Evolutionary conservation across 345 rosid species (phyloP).

Genomic region (Rubroshorea leprosula): DNA sequence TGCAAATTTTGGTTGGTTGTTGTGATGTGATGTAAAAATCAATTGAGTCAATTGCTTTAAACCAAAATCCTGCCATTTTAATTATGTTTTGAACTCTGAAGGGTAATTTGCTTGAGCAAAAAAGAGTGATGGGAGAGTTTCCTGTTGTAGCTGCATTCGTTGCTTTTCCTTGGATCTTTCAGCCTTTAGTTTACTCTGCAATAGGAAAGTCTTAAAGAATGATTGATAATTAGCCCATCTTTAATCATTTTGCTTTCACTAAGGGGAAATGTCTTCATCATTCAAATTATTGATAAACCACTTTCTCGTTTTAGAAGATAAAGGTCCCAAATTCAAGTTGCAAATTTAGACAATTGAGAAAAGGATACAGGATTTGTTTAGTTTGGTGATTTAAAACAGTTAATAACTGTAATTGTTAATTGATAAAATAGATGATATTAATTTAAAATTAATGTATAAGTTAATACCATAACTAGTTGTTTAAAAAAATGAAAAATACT

Average conservation of each 20-base stretch:
- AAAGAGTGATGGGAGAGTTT: too few relatives aligned
- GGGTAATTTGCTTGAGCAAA: too few relatives aligned
- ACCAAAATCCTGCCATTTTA: too few relatives aligned
- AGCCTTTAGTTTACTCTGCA: not conserved
- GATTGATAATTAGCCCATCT: not conserved
- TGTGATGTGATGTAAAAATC: not conserved
- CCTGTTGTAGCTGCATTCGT: not conserved
- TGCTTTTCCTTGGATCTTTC: not conserved
- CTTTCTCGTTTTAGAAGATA: not conserved
- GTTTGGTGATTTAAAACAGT: too few relatives aligned
- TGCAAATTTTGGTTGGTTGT: not conserved
- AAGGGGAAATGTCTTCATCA: not conserved
- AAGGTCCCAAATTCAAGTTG: not conserved
- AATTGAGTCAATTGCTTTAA: not conserved
- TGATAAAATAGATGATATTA: too few relatives aligned
- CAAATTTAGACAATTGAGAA: too few relatives aligned
- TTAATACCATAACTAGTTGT: too few relatives aligned
- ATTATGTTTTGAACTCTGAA: too few relatives aligned
- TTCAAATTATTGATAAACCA: not conserved
- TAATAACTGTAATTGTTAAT: too few relatives aligned
- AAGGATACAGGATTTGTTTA: too few relatives aligned
- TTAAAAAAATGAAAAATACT: too few relatives aligned
- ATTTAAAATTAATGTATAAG: too few relatives aligned
- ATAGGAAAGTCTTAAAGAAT: not conserved
- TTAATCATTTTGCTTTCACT: not conserved